These are phyloP conservation scores for Selenicereus undatus DNA, from an alignment of 148 eudicot genomes.

Conservation along the genomic window DNA sequence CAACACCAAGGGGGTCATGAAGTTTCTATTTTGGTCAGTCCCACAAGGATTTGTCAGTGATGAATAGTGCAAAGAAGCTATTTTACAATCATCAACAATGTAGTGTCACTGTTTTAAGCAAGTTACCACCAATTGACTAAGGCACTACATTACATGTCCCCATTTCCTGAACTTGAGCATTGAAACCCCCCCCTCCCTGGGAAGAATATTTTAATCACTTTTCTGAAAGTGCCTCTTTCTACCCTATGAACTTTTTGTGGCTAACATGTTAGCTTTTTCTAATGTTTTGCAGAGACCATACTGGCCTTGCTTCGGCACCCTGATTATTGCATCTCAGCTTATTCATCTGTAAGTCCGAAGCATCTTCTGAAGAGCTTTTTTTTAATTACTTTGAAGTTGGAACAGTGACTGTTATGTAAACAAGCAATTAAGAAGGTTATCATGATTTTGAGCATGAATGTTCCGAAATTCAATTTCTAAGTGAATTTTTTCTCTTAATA, in stretches of 20 bases:
- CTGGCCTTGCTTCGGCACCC: slow-evolving; percentile 94
- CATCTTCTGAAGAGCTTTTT: background rate
- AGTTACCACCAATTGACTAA: background rate
- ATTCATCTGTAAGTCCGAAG: slow-evolving; percentile 76
- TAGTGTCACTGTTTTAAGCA: background rate
- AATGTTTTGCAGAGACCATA: slow-evolving; percentile 67
- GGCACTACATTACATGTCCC: background rate
- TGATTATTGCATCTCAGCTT: slow-evolving; percentile 92
- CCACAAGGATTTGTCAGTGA: too few relatives aligned
- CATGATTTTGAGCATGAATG: background rate
- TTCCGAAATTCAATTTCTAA: background rate
- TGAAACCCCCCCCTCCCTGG: background rate
- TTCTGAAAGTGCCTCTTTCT: background rate
- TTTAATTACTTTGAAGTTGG: background rate
- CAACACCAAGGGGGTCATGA: background rate
- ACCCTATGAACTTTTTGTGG: background rate
- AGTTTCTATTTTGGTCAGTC: background rate
- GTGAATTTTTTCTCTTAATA: background rate
- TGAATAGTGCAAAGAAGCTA: background rate
- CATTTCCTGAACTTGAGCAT: background rate
- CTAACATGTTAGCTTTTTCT: background rate
- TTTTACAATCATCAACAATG: background rate
- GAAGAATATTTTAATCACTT: background rate
- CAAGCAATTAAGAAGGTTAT: background rate
- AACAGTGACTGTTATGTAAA: background rate